Base-by-base conservation (phyloP, 768 basidiomycete genomes). In the Lactarius indigo region DNA sequence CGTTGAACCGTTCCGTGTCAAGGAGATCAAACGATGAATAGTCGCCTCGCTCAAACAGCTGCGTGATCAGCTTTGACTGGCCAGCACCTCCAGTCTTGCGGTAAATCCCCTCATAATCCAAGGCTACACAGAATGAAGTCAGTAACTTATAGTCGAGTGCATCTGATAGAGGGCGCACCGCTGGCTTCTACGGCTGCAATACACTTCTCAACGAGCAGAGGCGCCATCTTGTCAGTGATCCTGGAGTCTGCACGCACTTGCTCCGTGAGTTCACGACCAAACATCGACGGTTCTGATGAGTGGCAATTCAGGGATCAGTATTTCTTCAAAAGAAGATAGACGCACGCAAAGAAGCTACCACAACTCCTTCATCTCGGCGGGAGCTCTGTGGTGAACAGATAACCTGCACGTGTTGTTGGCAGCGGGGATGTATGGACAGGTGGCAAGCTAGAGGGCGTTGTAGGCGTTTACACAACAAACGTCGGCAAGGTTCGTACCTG, bases 31-130 rank as follows among this genome's bases (percentile, higher is more conserved):
- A 98, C 0, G 92, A 81, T 18, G 81, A 75, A 75, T 97, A 96
- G 75, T 96, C 90, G 62, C 94, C 95, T 57, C 91, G 85, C 73
- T 98, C 97, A 72, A 99, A 99, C 30, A 96, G 81, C 69, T 96
- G 92, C 0, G 93, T 95, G 78, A 99, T 98, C 61, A 83, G 83
- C 79, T 96, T 96, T 41, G 93, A 91, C 73, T 96, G 96, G 2
- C 91, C 85, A 33, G 91, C 88, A 3, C 97, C 97, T 35, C 97
- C 97, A 0, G 90, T 94, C 80, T 99, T 99, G 69, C 97, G 93
- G 77, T 99, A 99, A 69, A 99, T 94, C 13, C 97, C 97, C 76
- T 99, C 97, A 73, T 95, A 95, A 66, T 97, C 94, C 79, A 98
- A 83, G 5, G 92, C 96, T 92, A 59, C 35, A 35, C 33, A 31